Evolutionary conservation across 257 asterid genomes (phyloP), one percentile per base, ranked within the genome.

Genomic region (Sherardia arvensis): DNA sequence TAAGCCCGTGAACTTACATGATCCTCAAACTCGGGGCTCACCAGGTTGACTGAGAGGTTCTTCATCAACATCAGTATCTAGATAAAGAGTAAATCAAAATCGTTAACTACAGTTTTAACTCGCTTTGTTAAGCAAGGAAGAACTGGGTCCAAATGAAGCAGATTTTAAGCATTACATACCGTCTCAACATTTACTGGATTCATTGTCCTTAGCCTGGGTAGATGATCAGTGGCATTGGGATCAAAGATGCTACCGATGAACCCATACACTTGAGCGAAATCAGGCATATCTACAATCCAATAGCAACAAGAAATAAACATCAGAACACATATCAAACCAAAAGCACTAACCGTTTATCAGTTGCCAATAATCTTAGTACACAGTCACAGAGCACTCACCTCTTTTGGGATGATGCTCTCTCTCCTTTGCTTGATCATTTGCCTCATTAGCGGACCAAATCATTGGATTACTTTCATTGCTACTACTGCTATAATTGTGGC

Each of bases 11-110:
- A 43, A n/a, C 96, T 88, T 76, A 86, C 95, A 69, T 87, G 87
- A 73, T 80, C 80, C 83, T 91, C 88, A 59, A 86, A 91, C 61
- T 88, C 95, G 10, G 96, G 94, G 82, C 81, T 86, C 76, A 63
- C 64, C 70, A 91, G 77, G 73, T 91, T 91, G 78, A 53, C 76
- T 4, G 90, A 74, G 1, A 91, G 95, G 79, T 91, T 91, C 77
- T 75, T 81, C 96, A 88, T 88, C 90, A 91, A 63, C 91, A 78
- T 74, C 72, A 86, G 40, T 53, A 77, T 87, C 96, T 91, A 86
- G 53, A 45, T 29, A 62, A 36, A 45, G 63, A 1, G 34, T 29
- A 25, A 54, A 30, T 64, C 30, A 56, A 51, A 53, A 51, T 62
- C 22, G 61, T 59, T 30, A 65, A 40, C n/a, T 22, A 47, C 26